Base-by-base conservation (phyloP, 495 filamentous ascomycete species). In the Penicillium ucsense region DNA sequence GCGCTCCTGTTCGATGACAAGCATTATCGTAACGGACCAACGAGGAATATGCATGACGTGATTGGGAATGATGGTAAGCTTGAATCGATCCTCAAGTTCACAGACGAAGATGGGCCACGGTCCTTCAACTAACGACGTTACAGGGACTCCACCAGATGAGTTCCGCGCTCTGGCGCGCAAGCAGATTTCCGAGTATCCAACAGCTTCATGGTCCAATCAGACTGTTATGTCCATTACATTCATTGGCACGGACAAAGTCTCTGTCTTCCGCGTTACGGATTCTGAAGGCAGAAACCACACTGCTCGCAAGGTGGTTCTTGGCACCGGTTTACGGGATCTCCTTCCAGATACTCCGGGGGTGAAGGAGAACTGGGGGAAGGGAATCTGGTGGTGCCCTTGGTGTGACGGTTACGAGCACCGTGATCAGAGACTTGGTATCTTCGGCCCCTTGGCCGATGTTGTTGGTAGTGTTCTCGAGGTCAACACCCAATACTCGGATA, bases 351-450 rank as follows among this genome's bases (percentile, higher is more conserved):
- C 74, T 1, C 74, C 77, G 0, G 78, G 78, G 4, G 43, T 81
- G 3, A 7, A 49, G 9, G 68, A 75, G 42, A 70, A 59, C 48
- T 81, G 71, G 67, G 78, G 78, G 32, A 68, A 78, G 52, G 77
- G 78, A 44, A 74, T 79, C 48, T 81, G 67, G 59, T 80, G 77
- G 76, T 81, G 78, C 45, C 76, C 76, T 0, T 81, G 78, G 78
- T 81, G 78, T 53, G 78, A 81, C 54, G 78, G 77, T 8, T 76
- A 71, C 50, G 77, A 80, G 58, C 75, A 79, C 63, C 70, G 70
- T 0, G 74, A 78, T 52, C 73, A 79, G 53, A 49, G 75, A 4
- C 68, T 81, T 7, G 78, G 76, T 1, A 66, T 79, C 34, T 60
- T 81, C 1, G 71, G 67, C 20, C 48, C 54, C 29, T 57, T 80